These are phyloP conservation scores for Aphanomyces euteiches DNA, from an alignment of 352 stramenopile genomes.

Conservation along the genomic window DNA sequence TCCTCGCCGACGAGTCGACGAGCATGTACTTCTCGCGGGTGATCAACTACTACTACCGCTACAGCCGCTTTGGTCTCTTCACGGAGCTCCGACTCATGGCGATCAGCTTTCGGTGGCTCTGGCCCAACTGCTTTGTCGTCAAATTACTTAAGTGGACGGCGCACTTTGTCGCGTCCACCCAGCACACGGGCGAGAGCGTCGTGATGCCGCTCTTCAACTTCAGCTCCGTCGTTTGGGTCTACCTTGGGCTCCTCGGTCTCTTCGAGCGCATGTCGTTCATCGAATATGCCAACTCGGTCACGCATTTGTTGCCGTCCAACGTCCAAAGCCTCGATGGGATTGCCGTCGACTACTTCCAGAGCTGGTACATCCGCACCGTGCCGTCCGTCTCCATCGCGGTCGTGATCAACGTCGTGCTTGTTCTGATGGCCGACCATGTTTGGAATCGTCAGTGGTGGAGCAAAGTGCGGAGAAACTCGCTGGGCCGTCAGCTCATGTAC, in stretches of 20 bases:
- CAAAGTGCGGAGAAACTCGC: neutral
- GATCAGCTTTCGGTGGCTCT: slow-evolving; percentile 7
- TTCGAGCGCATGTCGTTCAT: slow-evolving; percentile 1
- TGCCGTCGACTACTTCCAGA: neutral
- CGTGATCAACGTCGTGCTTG: slow-evolving; percentile 1
- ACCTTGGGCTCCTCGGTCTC: slow-evolving; percentile 15
- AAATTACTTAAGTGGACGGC: neutral
- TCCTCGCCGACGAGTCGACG: slow-evolving; percentile 15
- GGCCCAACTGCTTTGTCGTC: slow-evolving; percentile 24
- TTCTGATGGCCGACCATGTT: neutral
- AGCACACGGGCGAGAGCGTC: slow-evolving; percentile 10
- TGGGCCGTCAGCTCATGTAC: slow-evolving; percentile 13
- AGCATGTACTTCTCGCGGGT: slow-evolving; percentile 7
- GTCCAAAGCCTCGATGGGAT: slow-evolving; percentile 19
- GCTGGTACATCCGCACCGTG: slow-evolving; percentile 19
- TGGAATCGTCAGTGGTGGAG: slow-evolving; percentile 10
- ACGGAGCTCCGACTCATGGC: slow-evolving; percentile 6
- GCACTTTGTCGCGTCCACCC: slow-evolving; percentile 13
- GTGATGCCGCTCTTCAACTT: slow-evolving; percentile 19
- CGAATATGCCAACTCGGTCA: slow-evolving; percentile 9
- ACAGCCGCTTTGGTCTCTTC: neutral
- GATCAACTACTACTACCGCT: slow-evolving; percentile 8
- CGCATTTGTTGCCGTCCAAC: neutral
- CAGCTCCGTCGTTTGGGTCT: slow-evolving; percentile 19
- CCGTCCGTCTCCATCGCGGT: neutral